Base-by-base conservation (phyloP, 768 basidiomycete species). In the Dioszegia aurantiaca region DNA sequence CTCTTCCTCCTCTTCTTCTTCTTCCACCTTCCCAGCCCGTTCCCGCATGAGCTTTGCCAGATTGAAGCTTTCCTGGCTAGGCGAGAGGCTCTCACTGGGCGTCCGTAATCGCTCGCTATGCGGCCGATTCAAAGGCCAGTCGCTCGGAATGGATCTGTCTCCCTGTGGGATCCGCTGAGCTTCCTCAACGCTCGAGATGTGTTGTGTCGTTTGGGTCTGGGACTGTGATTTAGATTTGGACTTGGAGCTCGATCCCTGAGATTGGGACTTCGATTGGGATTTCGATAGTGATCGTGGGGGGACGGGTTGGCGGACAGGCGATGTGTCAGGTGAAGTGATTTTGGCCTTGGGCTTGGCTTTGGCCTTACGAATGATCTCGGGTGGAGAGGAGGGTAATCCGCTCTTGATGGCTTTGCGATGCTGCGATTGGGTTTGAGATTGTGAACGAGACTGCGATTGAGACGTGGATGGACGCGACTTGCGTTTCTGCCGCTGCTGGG, bases 71-170 rank as follows among this genome's bases (percentile, higher is more conserved):
- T 40, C 16, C 24, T 9, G 37, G 19, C 51, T 53, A 9, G n/a
- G 31, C 23, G 51, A 41, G 21, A 53, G 21, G 23, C 51, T 53
- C 37, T 53, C 37, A 41, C 37, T 40, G 10, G 51, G 51, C 36
- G 36, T 53, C 24, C 39, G 48, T 27, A 40, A 27, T 16, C 51
- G 19, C 17, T 36, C 39, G 21, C 33, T 21, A 11, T 26, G 12
- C 6, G 51, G 14, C 36, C 14, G 31, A 41, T 40, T 26, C 4
- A 11, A 26, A 19, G 37, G 23, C 10, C 10, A 53, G 11, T 16
- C 16, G 21, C 48, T 39, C 4, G n/a, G n/a, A 3, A 36, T 10
- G 17, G 21, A 11, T 5, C 9, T 21, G 8, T n/a, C 21, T 3
- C 31, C 36, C 36, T 31, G 48, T 21, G 16, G 16, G 21, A 17